Conservation (phyloP, 1,284 basidiomycete species). For the Caloboletus inedulis region DNA sequence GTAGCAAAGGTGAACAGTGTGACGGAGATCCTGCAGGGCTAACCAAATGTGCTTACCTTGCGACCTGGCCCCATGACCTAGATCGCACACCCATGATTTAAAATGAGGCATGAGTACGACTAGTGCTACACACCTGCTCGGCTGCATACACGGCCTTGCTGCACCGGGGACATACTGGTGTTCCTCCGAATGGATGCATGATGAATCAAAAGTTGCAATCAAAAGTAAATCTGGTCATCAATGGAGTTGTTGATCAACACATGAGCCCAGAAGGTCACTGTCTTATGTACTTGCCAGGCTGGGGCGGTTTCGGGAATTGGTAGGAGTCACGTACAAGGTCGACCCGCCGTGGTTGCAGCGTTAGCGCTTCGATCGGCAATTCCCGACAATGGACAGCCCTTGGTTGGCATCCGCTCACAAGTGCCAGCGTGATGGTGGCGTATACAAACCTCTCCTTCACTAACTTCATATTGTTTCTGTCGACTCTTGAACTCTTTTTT, state of each 20-base stretch:
- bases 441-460: neutral
- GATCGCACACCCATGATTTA: conserved; percentile 12
- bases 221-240: conserved; percentile 1
- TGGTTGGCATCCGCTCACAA: neutral
- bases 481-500: too few relatives aligned
- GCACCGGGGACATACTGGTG: conserved; percentile 64
- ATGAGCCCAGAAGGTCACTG: neutral
- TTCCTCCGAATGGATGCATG: conserved; percentile 68
- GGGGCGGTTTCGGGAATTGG: conserved; percentile 1
- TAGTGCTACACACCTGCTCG: conserved; percentile 57
- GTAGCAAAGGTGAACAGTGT: conserved; percentile 3
- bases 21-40: conserved; percentile 3
- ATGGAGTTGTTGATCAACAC: conserved; percentile 6
- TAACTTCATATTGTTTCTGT: neutral
- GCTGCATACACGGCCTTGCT: conserved; percentile 72
- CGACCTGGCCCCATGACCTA: conserved; percentile 78
- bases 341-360: conserved; percentile 3
- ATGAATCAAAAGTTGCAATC: conserved; percentile 5
- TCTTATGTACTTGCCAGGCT: conserved; percentile 15
- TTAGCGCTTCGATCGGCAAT: conserved; percentile 19
- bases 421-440: neutral
- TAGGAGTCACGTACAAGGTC: neutral
- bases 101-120: conserved; percentile 1
- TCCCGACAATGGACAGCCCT: conserved; percentile 7
- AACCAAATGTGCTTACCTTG: conserved; percentile 50